Base-by-base conservation (phyloP, 148 eudicot species). In the Rhododendron ovatum region DNA sequence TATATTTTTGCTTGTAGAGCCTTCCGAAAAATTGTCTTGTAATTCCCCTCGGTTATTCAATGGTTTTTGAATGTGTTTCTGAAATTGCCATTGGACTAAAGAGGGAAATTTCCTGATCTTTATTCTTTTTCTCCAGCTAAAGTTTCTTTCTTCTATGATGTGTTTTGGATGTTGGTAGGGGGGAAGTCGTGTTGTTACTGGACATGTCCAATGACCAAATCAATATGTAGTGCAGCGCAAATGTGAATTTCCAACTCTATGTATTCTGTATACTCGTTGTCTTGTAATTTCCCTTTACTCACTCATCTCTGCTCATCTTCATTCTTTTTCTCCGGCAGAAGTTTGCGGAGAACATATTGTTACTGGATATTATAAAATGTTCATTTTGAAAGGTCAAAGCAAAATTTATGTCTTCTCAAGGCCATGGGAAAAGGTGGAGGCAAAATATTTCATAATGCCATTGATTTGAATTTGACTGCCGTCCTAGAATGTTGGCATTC, bases 1-100 rank as follows among this genome's bases (percentile, higher is more conserved):
- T 82, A 87, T 87, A 50, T 50, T 15, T 86, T 43, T 84, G 82
- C 51, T 78, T 81, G 45, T 22, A 41, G 22, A 41, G 80, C 48
- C n/a, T 39, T 76, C 74, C 5, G 35, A 67, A 11, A 10, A 41
- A 41, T 67, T n/a, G 73, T 65, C 26, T 1, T 59, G 65, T 57
- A 20, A 59, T 59, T 59, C 22, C 26, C 65, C 65, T 22, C 22
- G 8, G 65, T 59, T 22, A 22, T 59, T 65, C 33, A 26, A 65
- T 26, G 33, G 1, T n/a, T 65, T 65, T 65, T 65, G 13, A 11
- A 65, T 26, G 73, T 65, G 14, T 65, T 65, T 26, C 13, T n/a
- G 73, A 65, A 65, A 26, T 11, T 67, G 71, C 74, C 71, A 3
- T 67, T 26, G 74, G 33, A 67, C 33, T 67, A 67, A 11, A 3